These are phyloP conservation scores for Paraphaeosphaeria sporulosa DNA, from an alignment of 2,329 filamentous ascomycete species.

Conservation along the genomic window DNA sequence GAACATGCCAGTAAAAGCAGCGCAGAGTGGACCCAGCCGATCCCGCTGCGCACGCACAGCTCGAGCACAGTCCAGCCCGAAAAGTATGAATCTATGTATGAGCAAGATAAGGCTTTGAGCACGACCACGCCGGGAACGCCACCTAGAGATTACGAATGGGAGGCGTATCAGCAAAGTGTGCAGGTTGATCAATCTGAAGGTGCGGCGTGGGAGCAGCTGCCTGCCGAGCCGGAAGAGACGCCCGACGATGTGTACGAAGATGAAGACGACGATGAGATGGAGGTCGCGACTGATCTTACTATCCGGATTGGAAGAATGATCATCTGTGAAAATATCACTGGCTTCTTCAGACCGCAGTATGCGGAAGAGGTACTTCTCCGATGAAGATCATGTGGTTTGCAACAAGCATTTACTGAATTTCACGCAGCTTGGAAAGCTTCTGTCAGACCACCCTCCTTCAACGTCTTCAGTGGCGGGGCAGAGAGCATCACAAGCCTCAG, in stretches of 20 bases:
- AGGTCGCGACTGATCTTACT: conserved; percentile 48
- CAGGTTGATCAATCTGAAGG: conserved; percentile 43
- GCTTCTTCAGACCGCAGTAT: conserved; percentile 49
- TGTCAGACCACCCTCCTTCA: conserved; percentile 42
- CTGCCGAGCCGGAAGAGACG: conserved; percentile 46
- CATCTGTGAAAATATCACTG: conserved; percentile 50
- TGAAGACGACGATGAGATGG: conserved; percentile 49
- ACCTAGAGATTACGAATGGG: conserved; percentile 50
- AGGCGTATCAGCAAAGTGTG: conserved; percentile 49
- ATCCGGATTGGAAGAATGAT: conserved; percentile 50
- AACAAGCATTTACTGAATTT: conserved; percentile 15
- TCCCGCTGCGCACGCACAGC: conserved; percentile 42
- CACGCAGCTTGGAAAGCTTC: conserved; percentile 48
- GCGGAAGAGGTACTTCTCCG: conserved; percentile 48
- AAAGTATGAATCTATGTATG: conserved; percentile 31
- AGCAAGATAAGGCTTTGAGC: conserved; percentile 37
- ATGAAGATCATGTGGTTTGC: neutral
- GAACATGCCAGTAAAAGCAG: conserved; percentile 38
- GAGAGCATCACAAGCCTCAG: conserved; percentile 44
- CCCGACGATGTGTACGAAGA: conserved; percentile 49
- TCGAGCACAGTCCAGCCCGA: conserved; percentile 33
- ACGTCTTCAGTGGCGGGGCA: conserved; percentile 45
- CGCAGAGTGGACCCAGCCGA: conserved; percentile 47
- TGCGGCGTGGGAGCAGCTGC: conserved; percentile 47
- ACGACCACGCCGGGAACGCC: conserved; percentile 48